These are phyloP conservation scores for Lodderomyces pseudojiufengensis DNA, from an alignment of 1,139 yeast genomes.

Conservation along the genomic window DNA sequence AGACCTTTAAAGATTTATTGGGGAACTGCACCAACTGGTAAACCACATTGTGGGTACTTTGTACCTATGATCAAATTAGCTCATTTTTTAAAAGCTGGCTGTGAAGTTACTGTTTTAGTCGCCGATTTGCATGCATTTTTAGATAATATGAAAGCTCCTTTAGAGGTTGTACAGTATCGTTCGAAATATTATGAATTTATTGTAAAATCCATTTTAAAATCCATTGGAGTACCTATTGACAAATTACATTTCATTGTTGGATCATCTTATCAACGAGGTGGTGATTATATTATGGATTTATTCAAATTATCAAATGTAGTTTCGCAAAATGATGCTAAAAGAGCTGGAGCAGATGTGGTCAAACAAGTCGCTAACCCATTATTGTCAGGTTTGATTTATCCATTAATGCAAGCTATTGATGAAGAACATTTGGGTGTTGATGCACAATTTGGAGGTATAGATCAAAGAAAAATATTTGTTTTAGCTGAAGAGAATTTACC, in stretches of 20 bases:
- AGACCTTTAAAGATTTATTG: slow-evolving; percentile 87
- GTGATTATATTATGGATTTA: slow-evolving; percentile 81
- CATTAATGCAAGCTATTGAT: slow-evolving; percentile 97
- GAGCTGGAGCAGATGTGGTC: slow-evolving; percentile 99
- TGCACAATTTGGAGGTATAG: slow-evolving; percentile 98
- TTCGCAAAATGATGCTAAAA: slow-evolving; percentile 92
- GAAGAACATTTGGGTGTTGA: slow-evolving; percentile 88
- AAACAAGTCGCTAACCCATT: slow-evolving; percentile 95
- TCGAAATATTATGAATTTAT: slow-evolving; percentile 84
- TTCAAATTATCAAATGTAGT: slow-evolving; percentile 80
- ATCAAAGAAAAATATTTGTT: slow-evolving; percentile 96
- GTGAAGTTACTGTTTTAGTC: slow-evolving; percentile 85
- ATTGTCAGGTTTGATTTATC: slow-evolving; percentile 90
- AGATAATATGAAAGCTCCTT: slow-evolving; percentile 97
- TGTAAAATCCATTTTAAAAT: slow-evolving; percentile 77
- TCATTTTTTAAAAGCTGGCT: slow-evolving; percentile 91
- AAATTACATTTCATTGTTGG: slow-evolving; percentile 82
- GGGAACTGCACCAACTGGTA: slow-evolving; percentile 86
- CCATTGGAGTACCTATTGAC: slow-evolving; percentile 90
- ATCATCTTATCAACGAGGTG: slow-evolving; percentile 76
- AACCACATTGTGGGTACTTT: slow-evolving; percentile 97
- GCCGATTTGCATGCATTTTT: slow-evolving; percentile 98
- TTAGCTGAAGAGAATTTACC: slow-evolving; percentile 94
- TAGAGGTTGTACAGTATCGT: slow-evolving; percentile 85
- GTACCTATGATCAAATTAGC: slow-evolving; percentile 98